Evolutionary conservation across 2,329 filamentous ascomycete genomes (phyloP).

Genomic region (Cryphonectria japonica): DNA sequence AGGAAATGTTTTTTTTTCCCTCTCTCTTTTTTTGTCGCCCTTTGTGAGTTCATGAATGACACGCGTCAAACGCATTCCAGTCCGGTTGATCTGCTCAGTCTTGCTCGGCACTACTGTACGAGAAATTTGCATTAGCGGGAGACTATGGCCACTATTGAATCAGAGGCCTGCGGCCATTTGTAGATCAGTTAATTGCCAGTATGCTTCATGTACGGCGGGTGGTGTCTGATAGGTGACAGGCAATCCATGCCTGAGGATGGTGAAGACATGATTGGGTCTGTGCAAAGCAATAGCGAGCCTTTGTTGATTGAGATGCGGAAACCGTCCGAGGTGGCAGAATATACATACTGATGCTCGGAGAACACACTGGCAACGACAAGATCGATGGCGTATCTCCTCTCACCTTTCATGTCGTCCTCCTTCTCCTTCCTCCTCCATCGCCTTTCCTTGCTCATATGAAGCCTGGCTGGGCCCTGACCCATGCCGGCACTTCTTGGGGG

Average conservation of each 20-base stretch:
- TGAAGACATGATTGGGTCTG: background rate
- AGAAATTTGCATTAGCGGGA: background rate
- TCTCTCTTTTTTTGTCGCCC: background rate
- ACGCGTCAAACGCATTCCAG: background rate
- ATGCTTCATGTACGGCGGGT: background rate
- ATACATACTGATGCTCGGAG: background rate
- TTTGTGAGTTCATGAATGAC: background rate
- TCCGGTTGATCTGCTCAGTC: background rate
- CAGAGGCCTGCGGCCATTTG: background rate
- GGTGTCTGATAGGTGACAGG: background rate
- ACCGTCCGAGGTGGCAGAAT: background rate
- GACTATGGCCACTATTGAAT: background rate
- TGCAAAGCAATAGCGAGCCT: background rate
- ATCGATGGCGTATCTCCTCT: background rate
- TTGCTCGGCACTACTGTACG: background rate
- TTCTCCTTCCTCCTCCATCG: background rate
- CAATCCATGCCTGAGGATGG: background rate
- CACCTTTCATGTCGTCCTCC: background rate
- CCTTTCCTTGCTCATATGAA: slow-evolving; percentile 12
- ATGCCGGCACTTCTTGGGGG: slow-evolving; percentile 73
- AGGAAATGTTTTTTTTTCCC: background rate
- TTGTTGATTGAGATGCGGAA: background rate
- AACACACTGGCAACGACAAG: background rate
- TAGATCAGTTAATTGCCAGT: background rate
- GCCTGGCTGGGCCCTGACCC: slow-evolving; percentile 57